A percentile compares a stretch with the other conserved stretches of the same genome.
These are phyloP conservation scores for Fistulifera pelliculosa DNA, from an alignment of 108 stramenopile species.

Conservation along the genomic window DNA sequence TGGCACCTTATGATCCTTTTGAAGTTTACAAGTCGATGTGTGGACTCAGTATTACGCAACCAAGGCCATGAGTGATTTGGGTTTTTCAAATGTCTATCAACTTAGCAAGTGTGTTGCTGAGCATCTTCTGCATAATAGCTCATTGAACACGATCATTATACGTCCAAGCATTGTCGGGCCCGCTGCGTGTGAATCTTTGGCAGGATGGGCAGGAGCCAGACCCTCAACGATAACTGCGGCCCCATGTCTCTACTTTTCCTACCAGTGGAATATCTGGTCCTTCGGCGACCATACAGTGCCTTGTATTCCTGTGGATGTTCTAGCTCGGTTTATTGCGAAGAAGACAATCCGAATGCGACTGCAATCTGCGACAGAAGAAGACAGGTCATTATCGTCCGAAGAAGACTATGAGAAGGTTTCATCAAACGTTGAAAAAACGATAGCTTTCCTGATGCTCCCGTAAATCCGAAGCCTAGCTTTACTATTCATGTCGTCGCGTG, in stretches of 20 bases:
- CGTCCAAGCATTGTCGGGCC: conserved; percentile 87
- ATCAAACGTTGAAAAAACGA: not conserved
- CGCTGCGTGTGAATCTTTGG: conserved; percentile 53
- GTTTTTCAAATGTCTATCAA: conserved; percentile 79
- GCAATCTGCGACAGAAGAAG: not conserved
- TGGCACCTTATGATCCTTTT: conserved; percentile 48
- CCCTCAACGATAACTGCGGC: conserved; percentile 84
- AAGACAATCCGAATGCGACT: conserved; percentile 12
- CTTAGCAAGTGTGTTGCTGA: conserved; percentile 86
- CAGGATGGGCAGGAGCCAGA: conserved; percentile 81
- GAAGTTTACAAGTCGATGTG: conserved; percentile 74
- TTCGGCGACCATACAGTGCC: conserved; percentile 51
- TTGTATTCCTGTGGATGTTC: conserved; percentile 78
- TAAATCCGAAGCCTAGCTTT: conserved; percentile 7
- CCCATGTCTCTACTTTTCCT: conserved; percentile 58
- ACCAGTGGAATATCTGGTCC: conserved; percentile 75
- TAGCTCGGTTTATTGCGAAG: conserved; percentile 46
- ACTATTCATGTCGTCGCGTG: conserved; percentile 59
- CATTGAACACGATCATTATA: conserved; percentile 56
- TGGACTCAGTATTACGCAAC: conserved; percentile 61
- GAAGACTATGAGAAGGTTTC: not conserved
- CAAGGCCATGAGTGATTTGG: conserved; percentile 66
- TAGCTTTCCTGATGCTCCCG: not conserved
- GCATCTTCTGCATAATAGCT: conserved; percentile 48
- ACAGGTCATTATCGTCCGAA: conserved; percentile 26